Evolutionary conservation across 352 stramenopile species (phyloP).

Genomic region (Phytophthora sp.): DNA sequence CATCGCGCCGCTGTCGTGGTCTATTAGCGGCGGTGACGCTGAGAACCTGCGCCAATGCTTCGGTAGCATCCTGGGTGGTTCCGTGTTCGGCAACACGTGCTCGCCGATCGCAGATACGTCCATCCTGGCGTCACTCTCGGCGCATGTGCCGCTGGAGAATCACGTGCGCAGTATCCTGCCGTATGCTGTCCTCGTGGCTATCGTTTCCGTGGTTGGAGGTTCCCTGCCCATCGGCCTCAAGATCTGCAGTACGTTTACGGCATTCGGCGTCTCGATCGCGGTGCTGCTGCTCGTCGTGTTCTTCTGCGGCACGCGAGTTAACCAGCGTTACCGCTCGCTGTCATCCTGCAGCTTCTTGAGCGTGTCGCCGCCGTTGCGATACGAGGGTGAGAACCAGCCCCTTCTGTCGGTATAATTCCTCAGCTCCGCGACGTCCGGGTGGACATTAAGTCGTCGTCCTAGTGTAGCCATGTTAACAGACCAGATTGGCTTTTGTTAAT

Average conservation of each 20-base stretch:
- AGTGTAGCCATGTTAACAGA: slow-evolving; percentile 28
- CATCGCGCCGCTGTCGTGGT: slow-evolving; percentile 85
- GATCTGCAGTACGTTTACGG: slow-evolving; percentile 79
- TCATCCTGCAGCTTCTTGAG: slow-evolving; percentile 81
- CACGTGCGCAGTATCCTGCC: slow-evolving; percentile 87
- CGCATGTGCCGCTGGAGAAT: slow-evolving; percentile 78
- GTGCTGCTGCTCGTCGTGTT: slow-evolving; percentile 79
- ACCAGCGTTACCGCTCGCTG: slow-evolving; percentile 76
- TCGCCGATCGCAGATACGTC: slow-evolving; percentile 95
- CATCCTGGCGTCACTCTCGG: slow-evolving; percentile 86
- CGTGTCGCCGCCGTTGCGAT: slow-evolving; percentile 60
- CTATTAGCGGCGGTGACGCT: slow-evolving; percentile 77
- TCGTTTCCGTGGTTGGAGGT: slow-evolving; percentile 71
- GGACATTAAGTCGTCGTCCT: not conserved
- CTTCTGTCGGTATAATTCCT: slow-evolving; percentile 41
- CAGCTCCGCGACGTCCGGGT: not conserved
- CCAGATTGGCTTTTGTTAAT: slow-evolving; percentile 24
- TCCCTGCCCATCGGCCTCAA: slow-evolving; percentile 76
- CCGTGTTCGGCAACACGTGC: slow-evolving; percentile 89
- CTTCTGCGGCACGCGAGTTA: slow-evolving; percentile 81
- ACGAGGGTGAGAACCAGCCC: slow-evolving; percentile 56
- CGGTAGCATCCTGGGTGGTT: slow-evolving; percentile 85
- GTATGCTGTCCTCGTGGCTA: slow-evolving; percentile 78
- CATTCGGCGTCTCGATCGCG: slow-evolving; percentile 77
- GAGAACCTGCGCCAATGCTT: slow-evolving; percentile 90